These are phyloP conservation scores for Cladobotryum protrusum DNA, from an alignment of 2,329 filamentous ascomycete genomes.

Conservation along the genomic window DNA sequence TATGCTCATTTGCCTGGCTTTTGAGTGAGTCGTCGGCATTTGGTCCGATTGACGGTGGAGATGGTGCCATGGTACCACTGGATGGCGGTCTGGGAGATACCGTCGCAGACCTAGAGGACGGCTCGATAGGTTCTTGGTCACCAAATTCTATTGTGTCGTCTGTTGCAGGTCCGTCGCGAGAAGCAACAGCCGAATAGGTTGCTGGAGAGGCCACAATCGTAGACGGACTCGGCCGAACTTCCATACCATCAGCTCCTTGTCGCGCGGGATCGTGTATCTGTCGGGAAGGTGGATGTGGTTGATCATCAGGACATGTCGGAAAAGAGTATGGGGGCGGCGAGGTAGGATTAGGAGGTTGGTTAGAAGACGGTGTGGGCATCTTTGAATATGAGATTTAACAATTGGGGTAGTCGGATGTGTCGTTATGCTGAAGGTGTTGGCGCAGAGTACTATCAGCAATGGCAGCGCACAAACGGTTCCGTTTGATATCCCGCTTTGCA, in stretches of 20 bases:
- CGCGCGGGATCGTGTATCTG: conserved; percentile 19
- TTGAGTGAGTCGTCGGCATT: conserved; percentile 23
- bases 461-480: neutral
- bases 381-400: conserved; percentile 11
- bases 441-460: neutral
- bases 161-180: conserved; percentile 15
- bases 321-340: conserved; percentile 33
- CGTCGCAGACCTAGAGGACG: conserved; percentile 35
- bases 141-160: conserved; percentile 22
- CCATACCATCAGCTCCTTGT: conserved; percentile 16
- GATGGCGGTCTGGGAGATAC: conserved; percentile 38
- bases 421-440: neutral
- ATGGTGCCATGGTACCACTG: conserved; percentile 26
- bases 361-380: conserved; percentile 43
- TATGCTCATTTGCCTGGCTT: conserved; percentile 18
- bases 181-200: conserved; percentile 15
- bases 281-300: conserved; percentile 22
- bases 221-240: conserved; percentile 16
- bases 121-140: conserved; percentile 20
- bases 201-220: conserved; percentile 19
- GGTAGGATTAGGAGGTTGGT: conserved; percentile 32
- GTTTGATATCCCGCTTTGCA: neutral
- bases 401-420: neutral
- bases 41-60: conserved; percentile 25
- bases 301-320: conserved; percentile 40